phyloP scores from a whole-genome alignment of 257 asterid species.

The Linderniella brevidens region DNA sequence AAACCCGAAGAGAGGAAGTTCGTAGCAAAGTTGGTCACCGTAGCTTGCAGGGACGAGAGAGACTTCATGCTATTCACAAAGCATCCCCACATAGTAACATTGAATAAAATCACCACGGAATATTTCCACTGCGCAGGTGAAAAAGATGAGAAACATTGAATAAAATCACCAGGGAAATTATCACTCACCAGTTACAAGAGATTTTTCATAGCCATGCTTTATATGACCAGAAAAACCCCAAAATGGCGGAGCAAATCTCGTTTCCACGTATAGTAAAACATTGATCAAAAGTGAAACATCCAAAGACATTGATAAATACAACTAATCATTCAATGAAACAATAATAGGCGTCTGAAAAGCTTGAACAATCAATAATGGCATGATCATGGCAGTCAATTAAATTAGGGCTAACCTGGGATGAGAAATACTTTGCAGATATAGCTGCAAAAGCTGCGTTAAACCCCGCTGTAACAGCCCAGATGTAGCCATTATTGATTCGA shows the following conservation, averaged over 20 bases:
- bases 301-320: too few species aligned
- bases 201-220: background rate
- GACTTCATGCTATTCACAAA: slow-evolving; percentile 78
- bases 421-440: slow-evolving; percentile 65
- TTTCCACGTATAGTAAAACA: too few species aligned
- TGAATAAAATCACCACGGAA: slow-evolving; percentile 48
- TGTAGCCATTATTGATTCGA: slow-evolving; percentile 38
- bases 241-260: too few species aligned
- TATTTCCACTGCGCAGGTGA: slow-evolving; percentile 38
- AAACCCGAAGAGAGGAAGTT: slow-evolving; percentile 73
- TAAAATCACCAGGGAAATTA: background rate
- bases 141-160: slow-evolving; percentile 9
- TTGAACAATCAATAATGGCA: background rate
- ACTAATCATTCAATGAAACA: too few species aligned
- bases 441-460: slow-evolving; percentile 87
- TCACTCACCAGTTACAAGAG: background rate
- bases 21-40: slow-evolving; percentile 77
- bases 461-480: slow-evolving; percentile 79
- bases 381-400: background rate
- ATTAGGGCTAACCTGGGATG: slow-evolving; percentile 31
- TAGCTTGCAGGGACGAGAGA: slow-evolving; percentile 82
- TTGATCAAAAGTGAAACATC: too few species aligned
- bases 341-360: too few species aligned
- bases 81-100: slow-evolving; percentile 90
- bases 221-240: too few species aligned